A percentile compares a stretch with the other conserved stretches of the same genome.
Evolutionary conservation across 768 basidiomycete genomes (phyloP).

Genomic region (Trametes coccinea): DNA sequence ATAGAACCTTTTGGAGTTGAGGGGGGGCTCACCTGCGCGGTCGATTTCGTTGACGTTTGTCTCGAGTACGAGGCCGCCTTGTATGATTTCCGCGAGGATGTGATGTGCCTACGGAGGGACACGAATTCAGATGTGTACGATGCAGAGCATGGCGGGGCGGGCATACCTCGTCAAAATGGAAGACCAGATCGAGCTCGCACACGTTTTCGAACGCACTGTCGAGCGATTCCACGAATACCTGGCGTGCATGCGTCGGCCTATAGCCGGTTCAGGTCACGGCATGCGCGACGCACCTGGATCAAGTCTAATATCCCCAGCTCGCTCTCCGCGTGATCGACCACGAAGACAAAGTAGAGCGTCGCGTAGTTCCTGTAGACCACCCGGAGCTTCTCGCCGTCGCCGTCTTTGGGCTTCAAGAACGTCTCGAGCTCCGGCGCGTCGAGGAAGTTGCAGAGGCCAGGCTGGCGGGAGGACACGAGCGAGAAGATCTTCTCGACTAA

Average conservation of each 20-base stretch:
- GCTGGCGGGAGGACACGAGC: constrained; percentile 78
- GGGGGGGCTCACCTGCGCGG: constrained; percentile 52
- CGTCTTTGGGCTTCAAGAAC: constrained; percentile 56
- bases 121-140: background rate
- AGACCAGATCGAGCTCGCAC: constrained; percentile 96
- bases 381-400: constrained; percentile 63
- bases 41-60: constrained; percentile 90
- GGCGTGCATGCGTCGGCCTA: background rate
- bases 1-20: background rate
- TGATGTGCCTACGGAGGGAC: constrained; percentile 72
- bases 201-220: constrained; percentile 98
- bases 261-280: background rate
- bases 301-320: constrained; percentile 95
- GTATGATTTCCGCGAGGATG: constrained; percentile 93
- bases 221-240: constrained; percentile 97
- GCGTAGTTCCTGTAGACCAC: constrained; percentile 97
- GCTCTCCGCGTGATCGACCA: constrained; percentile 94
- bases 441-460: constrained; percentile 91
- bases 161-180: constrained; percentile 95
- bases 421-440: constrained; percentile 87
- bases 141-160: background rate
- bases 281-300: constrained; percentile 74
- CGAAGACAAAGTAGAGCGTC: constrained; percentile 95
- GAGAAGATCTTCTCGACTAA: constrained; percentile 89
- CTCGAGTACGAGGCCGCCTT: constrained; percentile 94